Evolutionary conservation across 2,329 filamentous ascomycete species (phyloP).

Genomic region (Trichoderma sp.): DNA sequence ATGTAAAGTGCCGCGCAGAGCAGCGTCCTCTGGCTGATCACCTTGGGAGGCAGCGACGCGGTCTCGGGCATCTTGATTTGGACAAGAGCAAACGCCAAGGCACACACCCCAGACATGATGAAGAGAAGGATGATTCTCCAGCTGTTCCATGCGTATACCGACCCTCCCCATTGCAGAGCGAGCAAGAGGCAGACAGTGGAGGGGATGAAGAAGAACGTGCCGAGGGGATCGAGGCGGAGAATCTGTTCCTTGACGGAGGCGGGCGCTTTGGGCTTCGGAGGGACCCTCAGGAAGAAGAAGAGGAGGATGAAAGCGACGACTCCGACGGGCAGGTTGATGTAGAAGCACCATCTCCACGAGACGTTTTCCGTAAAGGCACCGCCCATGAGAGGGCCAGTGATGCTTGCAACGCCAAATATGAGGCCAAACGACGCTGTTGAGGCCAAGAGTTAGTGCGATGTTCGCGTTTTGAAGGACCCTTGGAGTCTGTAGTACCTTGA

Average conservation of each 20-base stretch:
- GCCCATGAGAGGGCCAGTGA: constrained; percentile 57
- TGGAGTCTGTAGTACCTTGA: constrained; percentile 42
- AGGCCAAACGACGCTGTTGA: constrained; percentile 53
- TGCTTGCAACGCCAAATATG: constrained; percentile 58
- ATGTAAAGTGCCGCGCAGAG: constrained; percentile 50
- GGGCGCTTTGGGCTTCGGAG: constrained; percentile 38
- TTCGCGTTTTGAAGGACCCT: neutral
- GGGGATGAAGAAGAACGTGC: constrained; percentile 62
- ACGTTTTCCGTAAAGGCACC: constrained; percentile 54
- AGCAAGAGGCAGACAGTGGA: constrained; percentile 62
- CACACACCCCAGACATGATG: constrained; percentile 51
- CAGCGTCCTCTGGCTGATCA: constrained; percentile 60
- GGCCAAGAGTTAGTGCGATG: constrained; percentile 25
- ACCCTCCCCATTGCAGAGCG: constrained; percentile 65
- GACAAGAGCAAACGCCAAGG: constrained; percentile 52
- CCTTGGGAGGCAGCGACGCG: constrained; percentile 58
- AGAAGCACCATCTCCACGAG: constrained; percentile 62
- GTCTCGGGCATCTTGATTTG: constrained; percentile 58
- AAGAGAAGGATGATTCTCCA: constrained; percentile 59
- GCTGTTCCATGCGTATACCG: constrained; percentile 54
- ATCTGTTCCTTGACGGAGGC: constrained; percentile 48
- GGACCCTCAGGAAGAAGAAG: constrained; percentile 51
- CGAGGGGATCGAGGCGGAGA: constrained; percentile 59
- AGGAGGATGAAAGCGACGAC: constrained; percentile 54
- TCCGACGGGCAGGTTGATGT: constrained; percentile 60